Base-by-base conservation (phyloP, 495 filamentous ascomycete species). In the Coniosporium apollinis region DNA sequence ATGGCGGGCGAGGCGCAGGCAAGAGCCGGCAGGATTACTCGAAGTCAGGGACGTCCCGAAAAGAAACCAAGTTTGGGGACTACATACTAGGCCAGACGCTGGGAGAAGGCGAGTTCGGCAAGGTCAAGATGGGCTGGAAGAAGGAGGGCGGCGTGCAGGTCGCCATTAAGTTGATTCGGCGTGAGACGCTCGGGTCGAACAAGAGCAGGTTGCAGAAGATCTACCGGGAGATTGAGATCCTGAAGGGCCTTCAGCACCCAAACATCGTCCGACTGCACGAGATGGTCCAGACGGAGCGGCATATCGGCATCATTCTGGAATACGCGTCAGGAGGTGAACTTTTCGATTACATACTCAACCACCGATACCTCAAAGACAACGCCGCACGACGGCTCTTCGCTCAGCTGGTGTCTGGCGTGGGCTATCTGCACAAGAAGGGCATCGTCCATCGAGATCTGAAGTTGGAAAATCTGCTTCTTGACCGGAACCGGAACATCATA, bases 91-190 rank as follows among this genome's bases (percentile, higher is more conserved):
- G 89, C 3, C 84, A 93, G 47, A 94, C 87, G n/a, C 75, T 99
- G 19, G 89, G 89, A 32, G 89, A 96, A 61, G 89, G 89, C 21
- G 89, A 99, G 50, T 99, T 99, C 53, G 89, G 89, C 34, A 99
- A 99, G 51, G 89, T 99, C 46, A 96, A 94, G 56, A 69, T 99
- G 47, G 89, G 89, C n/a, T 99, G 91, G 89, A 96, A 93, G 59
- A 75, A 79, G 52, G 86, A 94, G 56, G 84, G 83, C 19, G 85
- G 79, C 39, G 77, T 93, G 10, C 68, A 97, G 64, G 89, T 99
- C 39, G 89, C 89, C 41, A 93, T 99, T 62, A 99, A 99, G 56
- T 76, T 99, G 42, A 96, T 99, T 51, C 79, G 87, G 26, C 70
- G 84, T 30, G 89, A 96, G 47, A 74, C 73, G 9, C 64, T 99